Evolutionary conservation across 306 rosid species (phyloP).

Genomic region (Acacia crassicarpa): DNA sequence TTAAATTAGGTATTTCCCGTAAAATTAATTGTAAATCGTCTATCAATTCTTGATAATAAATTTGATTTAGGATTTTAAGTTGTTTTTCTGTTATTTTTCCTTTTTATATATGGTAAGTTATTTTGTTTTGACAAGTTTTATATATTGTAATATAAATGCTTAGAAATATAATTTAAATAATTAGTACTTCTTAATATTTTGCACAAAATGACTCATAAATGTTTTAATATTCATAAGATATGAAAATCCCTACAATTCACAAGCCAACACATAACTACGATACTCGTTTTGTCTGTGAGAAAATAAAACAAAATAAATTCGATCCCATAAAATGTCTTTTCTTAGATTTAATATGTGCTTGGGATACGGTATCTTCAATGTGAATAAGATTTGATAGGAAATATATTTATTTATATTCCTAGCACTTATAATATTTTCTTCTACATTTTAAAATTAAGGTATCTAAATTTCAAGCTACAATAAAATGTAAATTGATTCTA

Average conservation of each 20-base stretch:
- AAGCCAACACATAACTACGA: too few species aligned
- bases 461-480: neutral
- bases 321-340: neutral
- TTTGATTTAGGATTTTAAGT: too few species aligned
- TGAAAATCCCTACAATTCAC: neutral
- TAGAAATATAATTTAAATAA: too few species aligned
- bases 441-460: neutral
- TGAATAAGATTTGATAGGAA: neutral
- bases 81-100: too few species aligned
- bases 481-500: too few species aligned
- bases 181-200: too few species aligned
- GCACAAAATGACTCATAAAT: neutral
- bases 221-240: neutral
- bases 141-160: too few species aligned
- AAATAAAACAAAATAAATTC: neutral
- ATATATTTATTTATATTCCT: neutral
- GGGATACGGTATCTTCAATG: neutral
- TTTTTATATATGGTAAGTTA: too few species aligned
- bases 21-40: too few species aligned
- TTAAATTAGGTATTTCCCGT: too few species aligned
- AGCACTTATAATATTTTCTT: neutral
- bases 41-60: too few species aligned
- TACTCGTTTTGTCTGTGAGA: neutral
- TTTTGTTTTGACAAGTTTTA: too few species aligned
- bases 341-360: neutral